Conservation (phyloP, 176 grass and related monocot genomes). For the Melocanna baccifera region DNA sequence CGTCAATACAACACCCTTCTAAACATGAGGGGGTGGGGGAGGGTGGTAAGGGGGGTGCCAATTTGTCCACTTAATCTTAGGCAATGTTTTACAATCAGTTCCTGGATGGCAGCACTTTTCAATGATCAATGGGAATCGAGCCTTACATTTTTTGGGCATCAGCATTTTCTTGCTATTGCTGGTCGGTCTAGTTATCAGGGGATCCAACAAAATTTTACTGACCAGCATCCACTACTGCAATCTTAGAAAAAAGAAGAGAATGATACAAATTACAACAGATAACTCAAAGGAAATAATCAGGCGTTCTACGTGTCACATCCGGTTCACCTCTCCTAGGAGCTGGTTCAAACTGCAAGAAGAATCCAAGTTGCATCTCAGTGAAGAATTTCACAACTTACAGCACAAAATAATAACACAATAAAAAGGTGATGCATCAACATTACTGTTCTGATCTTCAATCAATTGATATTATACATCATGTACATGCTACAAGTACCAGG, state of each 20-base stretch:
- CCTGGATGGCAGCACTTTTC: background rate
- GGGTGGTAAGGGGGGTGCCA: background rate
- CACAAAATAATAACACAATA: background rate
- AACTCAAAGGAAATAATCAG: slow-evolving; percentile 76
- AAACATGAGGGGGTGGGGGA: background rate
- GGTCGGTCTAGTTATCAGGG: background rate
- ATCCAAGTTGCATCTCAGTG: background rate
- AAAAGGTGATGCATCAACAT: background rate
- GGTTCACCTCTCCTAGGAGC: slow-evolving; percentile 81
- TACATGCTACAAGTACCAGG: background rate
- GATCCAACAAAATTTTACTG: slow-evolving; percentile 33
- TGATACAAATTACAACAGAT: background rate
- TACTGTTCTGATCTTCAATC: background rate
- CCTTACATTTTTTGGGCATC: background rate
- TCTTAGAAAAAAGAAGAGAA: background rate
- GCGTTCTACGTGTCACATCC: slow-evolving; percentile 73
- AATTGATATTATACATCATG: background rate
- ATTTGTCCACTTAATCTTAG: background rate
- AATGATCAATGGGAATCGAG: background rate
- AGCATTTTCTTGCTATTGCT: background rate
- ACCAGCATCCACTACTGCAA: slow-evolving; percentile 26
- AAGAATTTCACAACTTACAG: background rate
- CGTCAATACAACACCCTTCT: background rate
- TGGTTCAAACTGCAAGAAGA: slow-evolving; percentile 52
- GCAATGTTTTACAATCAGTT: background rate